Evolutionary conservation across 805 yeast genomes (phyloP).

Genomic region (Yarrowia porcina): DNA sequence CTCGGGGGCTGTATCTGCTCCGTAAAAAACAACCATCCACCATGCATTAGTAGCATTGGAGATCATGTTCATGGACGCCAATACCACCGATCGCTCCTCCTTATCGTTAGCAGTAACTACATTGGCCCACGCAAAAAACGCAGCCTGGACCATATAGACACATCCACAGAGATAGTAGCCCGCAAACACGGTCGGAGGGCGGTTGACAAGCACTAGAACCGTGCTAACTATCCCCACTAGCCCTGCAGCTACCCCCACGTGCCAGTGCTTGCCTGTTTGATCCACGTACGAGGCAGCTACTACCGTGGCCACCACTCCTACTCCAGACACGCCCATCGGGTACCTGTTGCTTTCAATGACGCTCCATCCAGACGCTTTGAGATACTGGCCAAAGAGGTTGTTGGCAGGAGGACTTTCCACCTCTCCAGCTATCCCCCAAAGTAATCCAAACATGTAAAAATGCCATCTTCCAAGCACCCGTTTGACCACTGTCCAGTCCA

Average conservation of each 20-base stretch:
- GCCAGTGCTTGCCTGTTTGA: conserved; percentile 39
- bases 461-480: conserved; percentile 37
- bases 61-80: conserved; percentile 39
- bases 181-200: conserved; percentile 38
- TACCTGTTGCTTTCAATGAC: conserved; percentile 42
- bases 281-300: conserved; percentile 40
- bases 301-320: conserved; percentile 44
- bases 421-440: conserved; percentile 42
- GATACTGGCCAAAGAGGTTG: conserved; percentile 42
- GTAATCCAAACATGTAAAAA: conserved; percentile 37
- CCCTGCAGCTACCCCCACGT: conserved; percentile 42
- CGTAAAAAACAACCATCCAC: conserved; percentile 46
- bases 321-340: conserved; percentile 44
- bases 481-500: conserved; percentile 31
- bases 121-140: conserved; percentile 46
- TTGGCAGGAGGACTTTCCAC: conserved; percentile 45
- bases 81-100: conserved; percentile 40
- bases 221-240: conserved; percentile 38
- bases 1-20: conserved; percentile 43
- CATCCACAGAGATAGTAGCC: conserved; percentile 40
- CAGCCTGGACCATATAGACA: conserved; percentile 39
- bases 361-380: conserved; percentile 37
- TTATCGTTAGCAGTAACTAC: conserved; percentile 38
- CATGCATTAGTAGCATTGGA: conserved; percentile 48
- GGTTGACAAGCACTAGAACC: conserved; percentile 44